Conservation (phyloP, 768 basidiomycete species). For the Hygrocybe punicea region DNA sequence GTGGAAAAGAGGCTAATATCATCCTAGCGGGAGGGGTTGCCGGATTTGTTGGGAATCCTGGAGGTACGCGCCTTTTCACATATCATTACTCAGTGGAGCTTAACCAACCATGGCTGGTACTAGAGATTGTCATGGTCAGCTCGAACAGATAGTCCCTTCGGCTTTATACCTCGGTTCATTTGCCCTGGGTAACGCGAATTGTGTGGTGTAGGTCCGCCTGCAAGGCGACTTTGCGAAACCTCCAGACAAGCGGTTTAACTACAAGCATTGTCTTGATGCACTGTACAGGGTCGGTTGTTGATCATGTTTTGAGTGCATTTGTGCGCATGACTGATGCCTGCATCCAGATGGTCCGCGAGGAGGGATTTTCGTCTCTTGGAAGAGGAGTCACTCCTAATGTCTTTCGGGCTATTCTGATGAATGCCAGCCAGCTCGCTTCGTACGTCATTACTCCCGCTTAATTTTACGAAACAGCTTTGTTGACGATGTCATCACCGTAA, state of each 20-base stretch:
- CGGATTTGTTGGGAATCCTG: conserved; percentile 86
- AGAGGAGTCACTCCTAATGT: conserved; percentile 84
- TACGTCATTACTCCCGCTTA: conserved; percentile 39
- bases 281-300: conserved; percentile 65
- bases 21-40: conserved; percentile 75
- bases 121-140: conserved; percentile 71
- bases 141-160: too few species aligned
- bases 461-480: neutral
- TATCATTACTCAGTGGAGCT: neutral
- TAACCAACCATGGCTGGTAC: neutral
- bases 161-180: neutral
- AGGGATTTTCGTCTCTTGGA: conserved; percentile 69
- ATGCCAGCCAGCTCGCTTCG: conserved; percentile 89
- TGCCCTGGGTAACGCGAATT: neutral
- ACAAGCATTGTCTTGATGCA: conserved; percentile 87
- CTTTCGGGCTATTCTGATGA: conserved; percentile 84
- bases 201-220: conserved; percentile 53
- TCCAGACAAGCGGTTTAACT: conserved; percentile 83
- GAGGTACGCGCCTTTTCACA: conserved; percentile 48
- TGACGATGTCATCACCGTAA: too few species aligned
- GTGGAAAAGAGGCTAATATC: too few species aligned
- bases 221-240: conserved; percentile 91
- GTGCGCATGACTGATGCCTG: conserved; percentile 1
- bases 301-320: neutral
- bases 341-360: conserved; percentile 78